Evolutionary conservation across 768 basidiomycete species (phyloP).

Genomic region (Gymnopilus junonius): DNA sequence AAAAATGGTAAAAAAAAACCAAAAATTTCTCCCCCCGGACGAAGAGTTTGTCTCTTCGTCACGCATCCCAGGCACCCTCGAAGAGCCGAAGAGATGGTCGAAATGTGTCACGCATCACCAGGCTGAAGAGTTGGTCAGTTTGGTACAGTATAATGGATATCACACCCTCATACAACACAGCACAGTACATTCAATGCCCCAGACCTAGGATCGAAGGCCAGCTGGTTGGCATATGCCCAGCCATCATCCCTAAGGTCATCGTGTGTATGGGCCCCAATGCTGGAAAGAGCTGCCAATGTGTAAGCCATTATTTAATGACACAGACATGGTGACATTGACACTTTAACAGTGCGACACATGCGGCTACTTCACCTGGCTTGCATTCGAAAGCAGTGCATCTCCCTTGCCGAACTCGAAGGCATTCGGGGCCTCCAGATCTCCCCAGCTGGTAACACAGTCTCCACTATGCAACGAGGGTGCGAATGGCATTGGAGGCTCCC

Average conservation of each 20-base stretch:
- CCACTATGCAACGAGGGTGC: too few species aligned
- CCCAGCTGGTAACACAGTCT: too few species aligned
- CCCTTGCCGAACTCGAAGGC: not conserved
- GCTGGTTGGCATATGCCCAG: not conserved
- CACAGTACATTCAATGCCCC: not conserved
- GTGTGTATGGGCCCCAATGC: not conserved
- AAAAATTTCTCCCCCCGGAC: too few species aligned
- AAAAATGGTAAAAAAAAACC: too few species aligned
- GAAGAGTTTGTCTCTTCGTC: too few species aligned
- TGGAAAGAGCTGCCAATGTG: not conserved
- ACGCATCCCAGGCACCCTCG: too few species aligned
- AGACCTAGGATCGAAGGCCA: not conserved
- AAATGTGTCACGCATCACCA: too few species aligned
- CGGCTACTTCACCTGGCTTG: not conserved
- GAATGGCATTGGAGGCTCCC: too few species aligned
- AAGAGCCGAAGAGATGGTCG: too few species aligned
- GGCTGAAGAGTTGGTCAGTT: too few species aligned
- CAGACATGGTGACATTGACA: not conserved
- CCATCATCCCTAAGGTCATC: conserved; percentile 2
- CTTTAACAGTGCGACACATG: not conserved
- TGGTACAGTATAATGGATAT: too few species aligned
- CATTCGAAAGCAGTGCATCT: not conserved
- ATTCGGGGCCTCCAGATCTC: not conserved
- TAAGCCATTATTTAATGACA: not conserved
- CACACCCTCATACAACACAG: not conserved